Evolutionary conservation across 345 rosid species (phyloP).

Genomic region (Microthlaspi erraticum): DNA sequence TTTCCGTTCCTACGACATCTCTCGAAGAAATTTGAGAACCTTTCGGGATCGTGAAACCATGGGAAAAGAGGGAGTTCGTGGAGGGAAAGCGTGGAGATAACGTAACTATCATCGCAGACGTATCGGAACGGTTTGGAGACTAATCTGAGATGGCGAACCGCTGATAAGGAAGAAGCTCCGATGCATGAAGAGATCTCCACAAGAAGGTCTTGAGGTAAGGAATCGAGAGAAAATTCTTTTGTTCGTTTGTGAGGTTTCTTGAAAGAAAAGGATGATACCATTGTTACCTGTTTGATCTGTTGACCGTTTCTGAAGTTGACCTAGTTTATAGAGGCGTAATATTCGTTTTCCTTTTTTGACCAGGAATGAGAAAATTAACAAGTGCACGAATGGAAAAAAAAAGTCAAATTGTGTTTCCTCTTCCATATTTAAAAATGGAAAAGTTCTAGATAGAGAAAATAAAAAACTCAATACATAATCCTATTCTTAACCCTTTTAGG

Average conservation of each 20-base stretch:
- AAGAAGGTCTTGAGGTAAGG: slow-evolving; percentile 24
- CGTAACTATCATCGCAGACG: slow-evolving; percentile 13
- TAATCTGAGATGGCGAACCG: slow-evolving; percentile 6
- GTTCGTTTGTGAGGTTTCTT: neutral
- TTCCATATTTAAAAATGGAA: slow-evolving; percentile 5
- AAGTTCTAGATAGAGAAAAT: neutral
- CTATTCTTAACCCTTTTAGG: slow-evolving; percentile 6
- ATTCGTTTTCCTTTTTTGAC: neutral
- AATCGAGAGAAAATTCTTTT: neutral
- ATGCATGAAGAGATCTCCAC: slow-evolving; percentile 23
- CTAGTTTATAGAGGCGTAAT: neutral
- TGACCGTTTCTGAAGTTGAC: neutral
- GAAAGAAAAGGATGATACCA: neutral
- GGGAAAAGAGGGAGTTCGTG: neutral
- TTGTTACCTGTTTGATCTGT: neutral
- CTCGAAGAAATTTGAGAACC: neutral
- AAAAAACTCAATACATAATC: neutral
- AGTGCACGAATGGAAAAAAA: neutral
- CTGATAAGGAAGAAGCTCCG: slow-evolving; percentile 14
- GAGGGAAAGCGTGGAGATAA: slow-evolving; percentile 18
- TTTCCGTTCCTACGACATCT: slow-evolving; percentile 32
- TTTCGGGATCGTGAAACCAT: slow-evolving; percentile 1
- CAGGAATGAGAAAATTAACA: neutral
- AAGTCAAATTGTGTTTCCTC: neutral
- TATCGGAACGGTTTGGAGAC: slow-evolving; percentile 19